A percentile compares a stretch with the other conserved stretches of the same genome.
phyloP scores from a whole-genome alignment of 2,329 filamentous ascomycete genomes.

The Amesomyces nigricolor region DNA sequence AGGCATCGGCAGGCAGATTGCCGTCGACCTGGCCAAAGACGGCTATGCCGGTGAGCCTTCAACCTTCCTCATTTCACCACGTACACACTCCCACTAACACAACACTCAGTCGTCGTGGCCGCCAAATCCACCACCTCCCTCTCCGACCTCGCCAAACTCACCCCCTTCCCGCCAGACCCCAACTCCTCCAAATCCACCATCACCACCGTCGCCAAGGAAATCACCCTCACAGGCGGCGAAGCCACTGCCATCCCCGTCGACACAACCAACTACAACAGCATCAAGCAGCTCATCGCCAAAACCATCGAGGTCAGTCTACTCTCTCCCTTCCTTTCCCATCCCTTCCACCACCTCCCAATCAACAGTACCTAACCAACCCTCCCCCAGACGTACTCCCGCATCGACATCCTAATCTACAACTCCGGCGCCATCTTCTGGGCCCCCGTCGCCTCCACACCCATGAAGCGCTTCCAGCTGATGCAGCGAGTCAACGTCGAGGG shows the following conservation, averaged over 20 bases:
- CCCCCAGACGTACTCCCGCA: constrained; percentile 47
- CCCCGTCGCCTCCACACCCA: constrained; percentile 63
- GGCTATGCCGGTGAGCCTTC: constrained; percentile 58
- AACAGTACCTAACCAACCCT: not conserved
- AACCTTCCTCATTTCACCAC: not conserved
- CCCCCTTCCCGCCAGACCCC: constrained; percentile 66
- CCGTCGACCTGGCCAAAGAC: constrained; percentile 66
- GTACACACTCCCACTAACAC: not conserved
- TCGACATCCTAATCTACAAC: constrained; percentile 78
- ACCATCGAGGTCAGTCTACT: constrained; percentile 39
- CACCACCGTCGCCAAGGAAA: constrained; percentile 72
- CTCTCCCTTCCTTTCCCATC: not conserved
- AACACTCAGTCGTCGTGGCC: constrained; percentile 60
- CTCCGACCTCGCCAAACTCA: constrained; percentile 45
- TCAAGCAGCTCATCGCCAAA: constrained; percentile 53
- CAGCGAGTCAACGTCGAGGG: constrained; percentile 70
- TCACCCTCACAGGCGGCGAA: constrained; percentile 56
- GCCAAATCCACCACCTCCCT: constrained; percentile 63
- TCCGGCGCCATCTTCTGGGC: constrained; percentile 83
- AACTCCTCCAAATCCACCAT: constrained; percentile 73
- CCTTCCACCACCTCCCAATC: not conserved
- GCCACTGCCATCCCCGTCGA: constrained; percentile 66
- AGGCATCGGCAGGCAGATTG: constrained; percentile 75
- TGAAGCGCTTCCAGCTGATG: constrained; percentile 74
- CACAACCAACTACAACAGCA: constrained; percentile 56